Evolutionary conservation across 441 rosid genomes (phyloP).

Genomic region (Populus trichocarpa): DNA sequence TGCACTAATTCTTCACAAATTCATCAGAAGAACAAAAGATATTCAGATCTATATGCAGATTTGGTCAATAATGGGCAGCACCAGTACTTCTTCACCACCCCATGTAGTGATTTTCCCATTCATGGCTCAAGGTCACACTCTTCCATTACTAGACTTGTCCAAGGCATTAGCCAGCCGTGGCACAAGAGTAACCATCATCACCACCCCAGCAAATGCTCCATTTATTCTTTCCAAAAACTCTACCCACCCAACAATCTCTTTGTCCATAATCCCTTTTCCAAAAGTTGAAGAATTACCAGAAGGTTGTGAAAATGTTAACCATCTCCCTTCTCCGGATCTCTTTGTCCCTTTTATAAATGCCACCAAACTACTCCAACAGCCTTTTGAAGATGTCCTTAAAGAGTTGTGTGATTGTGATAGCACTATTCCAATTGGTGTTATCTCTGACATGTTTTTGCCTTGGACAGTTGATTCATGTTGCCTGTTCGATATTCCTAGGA

Average conservation of each 20-base stretch:
- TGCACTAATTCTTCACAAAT: not conserved
- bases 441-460: constrained; percentile 28
- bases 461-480: constrained; percentile 27
- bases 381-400: constrained; percentile 25
- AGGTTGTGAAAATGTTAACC: constrained; percentile 26
- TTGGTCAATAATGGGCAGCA: not conserved
- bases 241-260: constrained; percentile 11
- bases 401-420: constrained; percentile 4
- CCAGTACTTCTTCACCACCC: not conserved
- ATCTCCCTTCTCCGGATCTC: constrained; percentile 21
- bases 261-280: constrained; percentile 24
- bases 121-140: constrained; percentile 33
- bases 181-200: constrained; percentile 19
- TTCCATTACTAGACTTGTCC: constrained; percentile 17
- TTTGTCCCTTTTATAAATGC: constrained; percentile 21
- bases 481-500: constrained; percentile 22
- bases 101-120: constrained; percentile 32
- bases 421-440: constrained; percentile 18
- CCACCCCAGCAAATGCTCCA: constrained; percentile 29
- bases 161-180: constrained; percentile 20
- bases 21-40: not conserved
- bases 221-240: constrained; percentile 17
- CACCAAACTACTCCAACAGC: constrained; percentile 16
- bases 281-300: constrained; percentile 12
- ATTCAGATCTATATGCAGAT: not conserved